phyloP scores from a whole-genome alignment of 306 rosid genomes.

The Argentina anserina region DNA sequence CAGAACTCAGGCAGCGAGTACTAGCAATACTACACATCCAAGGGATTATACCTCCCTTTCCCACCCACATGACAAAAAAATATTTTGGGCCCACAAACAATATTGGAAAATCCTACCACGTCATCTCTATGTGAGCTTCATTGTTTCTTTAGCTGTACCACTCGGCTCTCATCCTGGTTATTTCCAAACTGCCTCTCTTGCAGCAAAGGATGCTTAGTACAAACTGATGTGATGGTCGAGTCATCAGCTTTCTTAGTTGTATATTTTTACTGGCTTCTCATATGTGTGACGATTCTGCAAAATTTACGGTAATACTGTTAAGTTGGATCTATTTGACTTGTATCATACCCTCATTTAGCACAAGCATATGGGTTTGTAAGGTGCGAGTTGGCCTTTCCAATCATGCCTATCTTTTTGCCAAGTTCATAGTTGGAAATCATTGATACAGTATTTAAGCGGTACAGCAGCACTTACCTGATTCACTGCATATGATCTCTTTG shows the following conservation, averaged over 20 bases:
- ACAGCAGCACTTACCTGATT: conserved; percentile 53
- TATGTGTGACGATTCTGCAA: conserved; percentile 75
- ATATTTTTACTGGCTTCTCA: conserved; percentile 82
- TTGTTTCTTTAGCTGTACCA: conserved; percentile 20
- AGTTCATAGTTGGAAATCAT: background rate
- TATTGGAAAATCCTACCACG: conserved; percentile 15
- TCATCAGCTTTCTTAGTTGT: conserved; percentile 42
- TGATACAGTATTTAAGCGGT: background rate
- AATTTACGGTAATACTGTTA: conserved; percentile 26
- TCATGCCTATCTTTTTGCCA: background rate
- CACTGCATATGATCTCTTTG: conserved; percentile 63
- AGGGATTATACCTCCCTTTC: conserved; percentile 11
- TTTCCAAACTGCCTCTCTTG: conserved; percentile 14
- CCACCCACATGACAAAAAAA: conserved; percentile 18
- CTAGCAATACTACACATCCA: conserved; percentile 18
- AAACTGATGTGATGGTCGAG: conserved; percentile 22
- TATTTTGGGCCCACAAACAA: conserved; percentile 17
- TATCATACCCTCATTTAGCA: background rate
- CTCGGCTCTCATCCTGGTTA: conserved; percentile 17
- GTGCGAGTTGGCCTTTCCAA: background rate
- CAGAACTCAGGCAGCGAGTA: conserved; percentile 18
- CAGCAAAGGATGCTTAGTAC: conserved; percentile 13
- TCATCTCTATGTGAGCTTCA: conserved; percentile 20
- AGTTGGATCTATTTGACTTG: background rate
- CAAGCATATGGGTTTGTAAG: background rate